A percentile compares a stretch with the other conserved stretches of the same genome.
These are phyloP conservation scores for Xylaria sp. DNA, from an alignment of 2,329 filamentous ascomycete genomes.

Conservation along the genomic window DNA sequence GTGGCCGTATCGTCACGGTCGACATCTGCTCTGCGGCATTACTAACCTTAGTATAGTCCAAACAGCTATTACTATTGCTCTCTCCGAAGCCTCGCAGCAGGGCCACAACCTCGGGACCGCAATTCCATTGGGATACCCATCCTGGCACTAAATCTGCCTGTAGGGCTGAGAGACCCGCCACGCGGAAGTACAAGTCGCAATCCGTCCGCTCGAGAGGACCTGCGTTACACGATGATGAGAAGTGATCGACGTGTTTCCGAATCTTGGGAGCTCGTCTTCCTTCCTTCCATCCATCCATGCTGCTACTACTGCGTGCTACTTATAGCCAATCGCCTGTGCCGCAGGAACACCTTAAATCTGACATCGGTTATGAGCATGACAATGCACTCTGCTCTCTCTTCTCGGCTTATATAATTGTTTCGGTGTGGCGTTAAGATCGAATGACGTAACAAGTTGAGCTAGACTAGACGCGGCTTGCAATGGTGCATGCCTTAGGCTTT, in stretches of 20 bases:
- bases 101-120: not conserved
- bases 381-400: too few relatives aligned
- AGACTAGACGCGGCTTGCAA: too few relatives aligned
- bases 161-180: slow-evolving; percentile 22
- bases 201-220: slow-evolving; percentile 2
- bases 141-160: not conserved
- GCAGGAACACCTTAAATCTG: too few relatives aligned
- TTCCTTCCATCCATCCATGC: not conserved
- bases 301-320: too few relatives aligned
- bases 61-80: not conserved
- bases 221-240: not conserved
- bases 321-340: too few relatives aligned
- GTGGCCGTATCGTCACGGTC: not conserved
- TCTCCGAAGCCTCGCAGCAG: not conserved
- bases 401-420: too few relatives aligned
- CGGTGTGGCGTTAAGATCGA: too few relatives aligned
- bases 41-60: not conserved
- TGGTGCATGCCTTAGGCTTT: too few relatives aligned
- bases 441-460: too few relatives aligned
- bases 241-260: slow-evolving; percentile 2
- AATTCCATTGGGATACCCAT: not conserved
- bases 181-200: slow-evolving; percentile 14
- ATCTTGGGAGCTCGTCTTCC: not conserved
- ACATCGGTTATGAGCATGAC: too few relatives aligned
- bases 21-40: not conserved